phyloP scores from a whole-genome alignment of 306 rosid species.

The Inga leiocalycina region DNA sequence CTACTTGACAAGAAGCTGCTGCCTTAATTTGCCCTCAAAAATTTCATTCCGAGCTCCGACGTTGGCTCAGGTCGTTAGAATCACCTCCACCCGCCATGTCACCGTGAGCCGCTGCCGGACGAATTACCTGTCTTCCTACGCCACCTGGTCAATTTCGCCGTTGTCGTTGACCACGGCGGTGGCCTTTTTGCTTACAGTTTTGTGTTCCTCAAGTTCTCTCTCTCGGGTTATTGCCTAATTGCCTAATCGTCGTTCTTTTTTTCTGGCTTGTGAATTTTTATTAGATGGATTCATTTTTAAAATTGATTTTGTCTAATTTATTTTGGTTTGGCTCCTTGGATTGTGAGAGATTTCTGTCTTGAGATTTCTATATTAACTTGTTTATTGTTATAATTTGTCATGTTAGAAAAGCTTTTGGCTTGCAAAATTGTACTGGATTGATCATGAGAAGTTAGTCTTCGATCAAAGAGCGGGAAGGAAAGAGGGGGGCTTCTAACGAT shows the following conservation, averaged over 20 bases:
- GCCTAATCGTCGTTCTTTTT: not conserved
- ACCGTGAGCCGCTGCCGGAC: not conserved
- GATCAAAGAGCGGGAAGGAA: not conserved
- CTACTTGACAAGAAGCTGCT: not conserved
- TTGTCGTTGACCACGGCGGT: not conserved
- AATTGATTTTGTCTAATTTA: not conserved
- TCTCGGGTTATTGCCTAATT: not conserved
- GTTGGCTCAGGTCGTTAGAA: not conserved
- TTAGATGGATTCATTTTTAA: not conserved
- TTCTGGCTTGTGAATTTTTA: not conserved
- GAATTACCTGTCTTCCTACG: not conserved
- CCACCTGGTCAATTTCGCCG: not conserved
- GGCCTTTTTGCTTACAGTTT: not conserved
- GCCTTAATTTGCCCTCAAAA: not conserved
- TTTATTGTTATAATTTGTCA: not conserved
- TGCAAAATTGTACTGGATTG: not conserved
- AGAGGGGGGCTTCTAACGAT: not conserved
- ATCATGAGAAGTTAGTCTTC: not conserved
- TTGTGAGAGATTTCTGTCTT: not conserved
- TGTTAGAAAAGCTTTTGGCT: not conserved
- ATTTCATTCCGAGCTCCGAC: not conserved
- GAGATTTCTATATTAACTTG: not conserved
- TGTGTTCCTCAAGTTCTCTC: slow-evolving; percentile 5
- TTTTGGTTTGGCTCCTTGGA: not conserved
- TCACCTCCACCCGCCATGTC: slow-evolving; percentile 1